phyloP scores from a whole-genome alignment of 495 filamentous ascomycete genomes.

The Aspergillus asperescens region DNA sequence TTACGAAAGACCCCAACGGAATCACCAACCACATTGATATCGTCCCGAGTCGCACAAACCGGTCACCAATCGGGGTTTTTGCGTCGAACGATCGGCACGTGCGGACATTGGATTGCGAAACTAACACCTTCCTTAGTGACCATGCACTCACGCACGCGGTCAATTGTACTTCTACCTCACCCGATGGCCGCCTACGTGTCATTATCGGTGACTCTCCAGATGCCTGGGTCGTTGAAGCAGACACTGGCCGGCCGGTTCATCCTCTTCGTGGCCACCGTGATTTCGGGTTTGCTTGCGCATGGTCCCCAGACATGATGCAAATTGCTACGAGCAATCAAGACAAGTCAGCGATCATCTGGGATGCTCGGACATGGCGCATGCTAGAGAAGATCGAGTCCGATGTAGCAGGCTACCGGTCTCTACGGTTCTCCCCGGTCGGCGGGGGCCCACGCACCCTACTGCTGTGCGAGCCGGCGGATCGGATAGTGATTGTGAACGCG shows the following conservation, averaged over 20 bases:
- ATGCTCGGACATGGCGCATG: slow-evolving; percentile 66
- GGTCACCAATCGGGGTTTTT: slow-evolving; percentile 65
- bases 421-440: slow-evolving; percentile 79
- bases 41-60: slow-evolving; percentile 52
- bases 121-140: slow-evolving; percentile 58
- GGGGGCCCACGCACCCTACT: slow-evolving; percentile 67
- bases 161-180: slow-evolving; percentile 80
- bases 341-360: slow-evolving; percentile 77
- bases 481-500: slow-evolving; percentile 73
- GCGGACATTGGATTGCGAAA: slow-evolving; percentile 67
- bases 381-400: slow-evolving; percentile 64
- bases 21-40: slow-evolving; percentile 88
- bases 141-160: slow-evolving; percentile 61
- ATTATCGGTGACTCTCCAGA: slow-evolving; percentile 64
- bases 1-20: slow-evolving; percentile 62
- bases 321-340: slow-evolving; percentile 92
- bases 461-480: slow-evolving; percentile 79
- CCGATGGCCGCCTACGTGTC: slow-evolving; percentile 72
- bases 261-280: slow-evolving; percentile 67
- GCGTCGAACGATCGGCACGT: slow-evolving; percentile 77
- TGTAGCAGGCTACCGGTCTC: slow-evolving; percentile 69
- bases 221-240: slow-evolving; percentile 58
- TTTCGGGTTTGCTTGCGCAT: slow-evolving; percentile 84
- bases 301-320: slow-evolving; percentile 82
- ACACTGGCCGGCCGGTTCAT: slow-evolving; percentile 51